These are phyloP conservation scores for Cladosporium sp. DNA, from an alignment of 2,329 filamentous ascomycete genomes.

Conservation along the genomic window DNA sequence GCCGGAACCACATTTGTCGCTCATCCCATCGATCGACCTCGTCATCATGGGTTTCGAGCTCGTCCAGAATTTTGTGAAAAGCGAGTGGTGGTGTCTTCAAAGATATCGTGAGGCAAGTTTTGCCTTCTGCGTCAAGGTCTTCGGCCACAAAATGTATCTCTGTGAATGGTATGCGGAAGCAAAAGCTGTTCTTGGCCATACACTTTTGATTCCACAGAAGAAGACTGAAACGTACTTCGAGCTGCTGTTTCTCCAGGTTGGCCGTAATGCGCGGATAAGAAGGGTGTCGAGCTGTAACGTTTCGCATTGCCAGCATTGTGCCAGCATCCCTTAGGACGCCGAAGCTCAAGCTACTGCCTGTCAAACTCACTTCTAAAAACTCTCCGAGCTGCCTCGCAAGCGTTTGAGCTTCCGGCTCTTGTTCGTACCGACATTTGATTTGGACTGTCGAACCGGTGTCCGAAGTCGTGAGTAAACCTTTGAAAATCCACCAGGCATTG, in stretches of 20 bases:
- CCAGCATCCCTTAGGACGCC: constrained; percentile 54
- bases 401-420: neutral
- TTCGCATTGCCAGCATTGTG: constrained; percentile 59
- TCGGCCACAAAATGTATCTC: constrained; percentile 17
- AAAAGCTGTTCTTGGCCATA: constrained; percentile 14
- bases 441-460: neutral
- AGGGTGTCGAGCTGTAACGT: constrained; percentile 26
- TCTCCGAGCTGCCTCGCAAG: neutral
- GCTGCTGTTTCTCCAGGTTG: neutral
- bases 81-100: constrained; percentile 33
- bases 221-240: neutral
- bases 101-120: constrained; percentile 31
- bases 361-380: neutral
- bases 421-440: neutral
- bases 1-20: constrained; percentile 57
- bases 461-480: constrained; percentile 8
- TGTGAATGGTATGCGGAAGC: constrained; percentile 21
- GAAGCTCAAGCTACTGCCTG: constrained; percentile 38
- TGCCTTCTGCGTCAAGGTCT: constrained; percentile 20
- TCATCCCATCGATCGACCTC: constrained; percentile 49
- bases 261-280: constrained; percentile 22
- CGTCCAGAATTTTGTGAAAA: constrained; percentile 21
- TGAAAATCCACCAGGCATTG: constrained; percentile 14
- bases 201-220: neutral
- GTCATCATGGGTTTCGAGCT: constrained; percentile 37